Evolutionary conservation across 2,329 filamentous ascomycete species (phyloP).

Genomic region (Pezicula neosporulosa): DNA sequence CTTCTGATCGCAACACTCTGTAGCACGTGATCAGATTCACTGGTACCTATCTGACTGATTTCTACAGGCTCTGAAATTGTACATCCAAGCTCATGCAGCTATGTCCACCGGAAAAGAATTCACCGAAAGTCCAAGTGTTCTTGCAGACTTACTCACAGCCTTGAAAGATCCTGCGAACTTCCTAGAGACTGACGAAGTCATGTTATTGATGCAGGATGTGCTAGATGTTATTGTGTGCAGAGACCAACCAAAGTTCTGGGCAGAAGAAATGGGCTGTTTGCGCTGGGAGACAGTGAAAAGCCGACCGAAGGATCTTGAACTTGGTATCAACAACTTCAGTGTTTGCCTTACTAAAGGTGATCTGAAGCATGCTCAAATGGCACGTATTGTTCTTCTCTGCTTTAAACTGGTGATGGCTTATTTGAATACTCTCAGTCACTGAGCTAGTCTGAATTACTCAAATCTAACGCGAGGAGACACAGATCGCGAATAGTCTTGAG

Average conservation of each 20-base stretch:
- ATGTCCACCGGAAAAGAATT: slow-evolving; percentile 25
- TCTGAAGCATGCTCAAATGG: slow-evolving; percentile 29
- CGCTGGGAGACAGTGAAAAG: slow-evolving; percentile 27
- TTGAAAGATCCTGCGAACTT: background rate
- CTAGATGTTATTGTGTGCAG: slow-evolving; percentile 17
- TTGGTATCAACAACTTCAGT: slow-evolving; percentile 23
- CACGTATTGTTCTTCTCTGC: slow-evolving; percentile 4
- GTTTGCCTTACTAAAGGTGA: slow-evolving; percentile 27
- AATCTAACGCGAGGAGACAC: no score
- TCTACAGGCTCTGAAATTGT: slow-evolving; percentile 27
- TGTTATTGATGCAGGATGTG: slow-evolving; percentile 27
- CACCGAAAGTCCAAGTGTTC: slow-evolving; percentile 12
- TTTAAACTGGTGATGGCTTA: background rate
- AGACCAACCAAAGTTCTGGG: slow-evolving; percentile 12
- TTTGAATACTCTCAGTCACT: no score
- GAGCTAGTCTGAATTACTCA: no score
- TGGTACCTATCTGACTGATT: slow-evolving; percentile 10
- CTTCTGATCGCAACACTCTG: background rate
- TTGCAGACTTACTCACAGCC: slow-evolving; percentile 15
- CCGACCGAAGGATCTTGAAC: slow-evolving; percentile 25
- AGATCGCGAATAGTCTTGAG: slow-evolving; percentile 30
- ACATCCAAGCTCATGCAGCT: slow-evolving; percentile 23
- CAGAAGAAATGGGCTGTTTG: slow-evolving; percentile 25
- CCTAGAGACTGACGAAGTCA: slow-evolving; percentile 11
- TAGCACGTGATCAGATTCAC: slow-evolving; percentile 12